phyloP scores from a whole-genome alignment of 179 eudicot genomes.

The Pouteria campechiana region DNA sequence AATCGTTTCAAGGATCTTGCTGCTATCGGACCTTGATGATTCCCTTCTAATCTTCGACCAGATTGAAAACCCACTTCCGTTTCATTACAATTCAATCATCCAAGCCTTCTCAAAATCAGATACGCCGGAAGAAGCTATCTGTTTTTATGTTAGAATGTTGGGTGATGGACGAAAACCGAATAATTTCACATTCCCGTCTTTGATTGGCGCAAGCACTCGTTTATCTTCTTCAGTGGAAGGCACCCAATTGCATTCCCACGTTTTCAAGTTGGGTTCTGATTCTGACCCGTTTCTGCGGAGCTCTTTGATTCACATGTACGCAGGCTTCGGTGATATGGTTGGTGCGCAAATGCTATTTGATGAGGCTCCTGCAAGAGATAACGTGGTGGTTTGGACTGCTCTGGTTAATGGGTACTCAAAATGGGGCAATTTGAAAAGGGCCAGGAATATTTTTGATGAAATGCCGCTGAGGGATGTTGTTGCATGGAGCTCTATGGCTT shows the following conservation, averaged over 20 bases:
- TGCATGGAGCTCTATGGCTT: constrained; percentile 40
- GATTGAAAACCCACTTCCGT: constrained; percentile 12
- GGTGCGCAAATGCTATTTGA: constrained; percentile 30
- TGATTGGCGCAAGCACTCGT: constrained; percentile 21
- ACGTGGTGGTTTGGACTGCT: constrained; percentile 36
- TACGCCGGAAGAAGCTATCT: constrained; percentile 15
- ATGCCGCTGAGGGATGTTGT: constrained; percentile 36
- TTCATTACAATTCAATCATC: constrained; percentile 16
- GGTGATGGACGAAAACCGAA: constrained; percentile 18
- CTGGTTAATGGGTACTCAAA: constrained; percentile 38
- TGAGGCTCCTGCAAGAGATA: constrained; percentile 26
- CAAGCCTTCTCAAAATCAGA: constrained; percentile 22
- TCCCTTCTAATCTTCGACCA: constrained; percentile 7
- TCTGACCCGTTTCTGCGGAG: constrained; percentile 15
- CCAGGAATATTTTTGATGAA: constrained; percentile 19
- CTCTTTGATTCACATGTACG: constrained; percentile 27
- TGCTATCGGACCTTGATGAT: too few species aligned
- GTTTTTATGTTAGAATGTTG: constrained; percentile 21
- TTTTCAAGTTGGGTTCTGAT: constrained; percentile 25
- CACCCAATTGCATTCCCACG: constrained; percentile 20
- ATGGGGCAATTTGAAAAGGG: constrained; percentile 26
- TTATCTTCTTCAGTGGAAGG: constrained; percentile 17
- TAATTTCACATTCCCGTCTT: constrained; percentile 37
- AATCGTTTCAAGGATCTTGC: too few species aligned
- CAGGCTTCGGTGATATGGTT: constrained; percentile 20